Conservation (phyloP, 2,329 filamentous ascomycete genomes). For the Grosmannia huntii region DNA sequence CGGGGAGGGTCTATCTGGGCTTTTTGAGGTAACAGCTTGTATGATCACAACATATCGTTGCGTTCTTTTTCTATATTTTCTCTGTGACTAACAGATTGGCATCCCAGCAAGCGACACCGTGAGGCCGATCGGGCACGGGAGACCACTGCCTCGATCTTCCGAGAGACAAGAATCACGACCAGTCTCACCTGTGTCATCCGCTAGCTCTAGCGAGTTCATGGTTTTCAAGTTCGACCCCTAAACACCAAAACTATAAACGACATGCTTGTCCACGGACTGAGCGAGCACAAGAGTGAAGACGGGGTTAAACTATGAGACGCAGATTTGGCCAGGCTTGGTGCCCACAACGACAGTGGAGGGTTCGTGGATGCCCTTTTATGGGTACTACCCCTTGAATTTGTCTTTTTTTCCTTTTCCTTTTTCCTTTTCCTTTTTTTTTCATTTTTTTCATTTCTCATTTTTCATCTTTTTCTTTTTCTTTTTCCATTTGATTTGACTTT, state of each 20-base stretch:
- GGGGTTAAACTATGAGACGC: background rate
- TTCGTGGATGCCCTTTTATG: background rate
- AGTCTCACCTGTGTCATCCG: background rate
- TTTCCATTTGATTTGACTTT: background rate
- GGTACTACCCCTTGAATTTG: background rate
- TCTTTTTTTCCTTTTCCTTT: background rate
- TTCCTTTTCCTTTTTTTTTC: background rate
- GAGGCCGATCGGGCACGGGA: background rate
- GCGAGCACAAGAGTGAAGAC: background rate
- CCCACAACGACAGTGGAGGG: background rate
- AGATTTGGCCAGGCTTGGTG: background rate
- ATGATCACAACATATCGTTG: background rate
- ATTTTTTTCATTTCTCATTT: background rate
- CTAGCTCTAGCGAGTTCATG: background rate
- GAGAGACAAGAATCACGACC: background rate
- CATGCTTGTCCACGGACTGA: background rate
- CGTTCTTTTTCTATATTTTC: background rate
- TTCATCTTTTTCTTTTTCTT: background rate
- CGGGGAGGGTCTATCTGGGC: background rate
- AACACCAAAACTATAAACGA: background rate
- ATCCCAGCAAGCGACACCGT: background rate
- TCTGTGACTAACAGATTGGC: background rate
- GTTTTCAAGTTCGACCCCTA: background rate
- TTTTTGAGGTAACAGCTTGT: background rate
- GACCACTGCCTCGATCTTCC: background rate